Base-by-base conservation (phyloP, 176 grass and related monocot species). In the Zoysia pacifica region DNA sequence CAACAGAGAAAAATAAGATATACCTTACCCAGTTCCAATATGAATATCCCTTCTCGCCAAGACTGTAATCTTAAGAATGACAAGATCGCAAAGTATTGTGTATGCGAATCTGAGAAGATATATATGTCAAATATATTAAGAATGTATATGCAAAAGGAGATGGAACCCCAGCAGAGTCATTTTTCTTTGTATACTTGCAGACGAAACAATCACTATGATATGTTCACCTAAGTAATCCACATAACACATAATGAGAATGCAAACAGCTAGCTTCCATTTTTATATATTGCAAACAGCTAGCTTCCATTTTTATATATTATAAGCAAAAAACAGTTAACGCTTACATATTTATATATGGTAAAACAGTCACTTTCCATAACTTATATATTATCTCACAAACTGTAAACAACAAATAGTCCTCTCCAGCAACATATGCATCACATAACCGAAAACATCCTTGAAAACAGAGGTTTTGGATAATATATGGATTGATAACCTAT, bases 371-470 rank as follows among this genome's bases (percentile, higher is more conserved):
- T 74, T 81, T 87, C 82, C 86, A 83, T 79, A 70, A 70, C 80
- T 80, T 65, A 83, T 87, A 87, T 87, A 87, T 84, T 62, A 72
- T 80, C 48, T 73, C 84, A 87, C 71, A 44, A 80, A 82, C 83
- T 78, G 73, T 82, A 65, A 87, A 80, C 76, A 72, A 79, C 74
- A 83, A 87, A 63, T 19, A 56, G 67, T 82, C 37, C 74, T 83
- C 75, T 88, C 73, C 74, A 85, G 85, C 67, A 91, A 85, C 81
- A 86, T 80, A 87, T 62, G 89, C 89, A 91, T 76, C 77, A 77
- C 64, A 91, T 71, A 48, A 83, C 85, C 40, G 59, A 59, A 75
- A 84, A 81, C 72, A 88, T 54, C 16, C 50, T 56, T 14, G 68
- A 81, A 67, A 58, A 76, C 69, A 35, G 9, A 45, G 75, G 71